A percentile compares a stretch with the other conserved stretches of the same genome.
Evolutionary conservation across 225 moss, liverwort and hornwort species (phyloP).

Genomic region (Physcomitrellopsis africana): DNA sequence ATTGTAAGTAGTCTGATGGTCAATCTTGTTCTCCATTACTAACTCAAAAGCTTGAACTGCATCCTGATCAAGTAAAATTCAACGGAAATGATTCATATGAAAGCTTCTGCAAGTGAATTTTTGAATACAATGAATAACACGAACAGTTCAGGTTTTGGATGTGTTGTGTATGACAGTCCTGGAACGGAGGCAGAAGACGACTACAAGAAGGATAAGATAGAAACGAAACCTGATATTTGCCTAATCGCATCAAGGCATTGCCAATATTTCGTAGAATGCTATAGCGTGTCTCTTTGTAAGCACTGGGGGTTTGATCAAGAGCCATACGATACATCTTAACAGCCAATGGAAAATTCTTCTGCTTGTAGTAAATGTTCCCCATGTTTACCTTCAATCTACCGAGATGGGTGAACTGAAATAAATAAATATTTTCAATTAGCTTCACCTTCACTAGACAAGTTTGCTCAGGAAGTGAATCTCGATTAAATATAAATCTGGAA

Average conservation of each 20-base stretch:
- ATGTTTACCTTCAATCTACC: conserved; percentile 84
- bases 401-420: conserved; percentile 69
- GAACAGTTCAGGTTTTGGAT: neutral
- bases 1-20: conserved; percentile 93
- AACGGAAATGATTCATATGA: conserved; percentile 6
- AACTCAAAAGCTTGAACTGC: conserved; percentile 77
- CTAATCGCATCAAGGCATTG: conserved; percentile 87
- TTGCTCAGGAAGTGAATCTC: neutral
- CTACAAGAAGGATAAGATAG: conserved; percentile 20
- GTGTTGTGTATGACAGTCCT: neutral
- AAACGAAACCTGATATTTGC: conserved; percentile 81
- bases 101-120: conserved; percentile 19
- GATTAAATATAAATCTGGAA: conserved; percentile 9
- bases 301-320: conserved; percentile 76
- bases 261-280: conserved; percentile 85
- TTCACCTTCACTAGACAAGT: conserved; percentile 9
- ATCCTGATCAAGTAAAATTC: conserved; percentile 54
- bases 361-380: conserved; percentile 95
- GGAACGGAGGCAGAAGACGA: neutral
- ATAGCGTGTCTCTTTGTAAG: conserved; percentile 84
- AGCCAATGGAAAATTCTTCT: conserved; percentile 71
- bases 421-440: conserved; percentile 25
- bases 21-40: conserved; percentile 79
- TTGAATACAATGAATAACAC: neutral
- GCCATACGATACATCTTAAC: conserved; percentile 94